phyloP scores from a whole-genome alignment of 371 early-diverging fungal genomes.

The Actinomortierella wolfii region DNA sequence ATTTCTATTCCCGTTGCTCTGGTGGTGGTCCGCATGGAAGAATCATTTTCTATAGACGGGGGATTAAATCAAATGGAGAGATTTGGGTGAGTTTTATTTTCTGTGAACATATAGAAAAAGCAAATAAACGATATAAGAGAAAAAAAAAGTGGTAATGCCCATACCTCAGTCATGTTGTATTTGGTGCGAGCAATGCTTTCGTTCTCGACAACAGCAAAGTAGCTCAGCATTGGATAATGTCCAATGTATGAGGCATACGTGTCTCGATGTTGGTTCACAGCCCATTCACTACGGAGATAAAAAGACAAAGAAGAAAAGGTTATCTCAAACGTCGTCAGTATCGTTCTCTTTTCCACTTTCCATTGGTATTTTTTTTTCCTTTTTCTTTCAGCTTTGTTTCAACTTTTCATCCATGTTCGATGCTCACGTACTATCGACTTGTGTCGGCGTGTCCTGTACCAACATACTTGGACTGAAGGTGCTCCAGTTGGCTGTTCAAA shows the following conservation, averaged over 20 bases:
- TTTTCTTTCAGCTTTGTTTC: too few relatives aligned
- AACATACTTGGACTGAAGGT: conserved; percentile 86
- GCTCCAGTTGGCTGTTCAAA: conserved; percentile 83
- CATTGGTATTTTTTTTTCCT: too few relatives aligned
- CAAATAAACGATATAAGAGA: not conserved
- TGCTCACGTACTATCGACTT: conserved; percentile 64
- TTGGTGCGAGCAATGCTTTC: conserved; percentile 79
- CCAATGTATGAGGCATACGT: conserved; percentile 81
- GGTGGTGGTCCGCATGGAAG: conserved; percentile 76
- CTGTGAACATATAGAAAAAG: not conserved
- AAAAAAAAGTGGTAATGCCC: not conserved
- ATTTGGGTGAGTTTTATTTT: not conserved
- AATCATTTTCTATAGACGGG: conserved; percentile 71
- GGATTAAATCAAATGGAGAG: not conserved
- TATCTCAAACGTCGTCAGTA: too few relatives aligned
- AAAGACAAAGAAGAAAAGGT: not conserved
- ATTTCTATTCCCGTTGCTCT: conserved; percentile 25
- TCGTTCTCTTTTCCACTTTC: too few relatives aligned
- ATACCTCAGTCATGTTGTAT: conserved; percentile 74
- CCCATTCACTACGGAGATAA: conserved; percentile 73
- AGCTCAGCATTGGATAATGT: conserved; percentile 73
- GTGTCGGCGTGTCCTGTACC: conserved; percentile 96
- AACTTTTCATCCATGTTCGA: too few relatives aligned
- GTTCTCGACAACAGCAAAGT: conserved; percentile 86
- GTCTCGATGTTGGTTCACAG: conserved; percentile 85